Evolutionary conservation across 129 eudicot genomes (phyloP), one percentile per base, ranked within the genome.

Genomic region (Flaveria ramosissima): DNA sequence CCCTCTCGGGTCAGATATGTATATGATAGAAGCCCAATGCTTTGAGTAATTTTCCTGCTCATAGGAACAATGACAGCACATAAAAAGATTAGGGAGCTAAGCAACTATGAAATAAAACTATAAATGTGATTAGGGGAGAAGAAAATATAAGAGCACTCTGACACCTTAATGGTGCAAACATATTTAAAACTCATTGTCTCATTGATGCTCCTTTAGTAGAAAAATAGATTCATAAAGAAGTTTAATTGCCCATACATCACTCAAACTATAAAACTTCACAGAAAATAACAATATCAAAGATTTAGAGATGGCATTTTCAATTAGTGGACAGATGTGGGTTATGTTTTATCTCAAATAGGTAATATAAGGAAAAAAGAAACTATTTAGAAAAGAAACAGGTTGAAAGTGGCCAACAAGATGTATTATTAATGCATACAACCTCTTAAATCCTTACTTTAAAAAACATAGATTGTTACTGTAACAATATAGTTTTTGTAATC

Each of bases 1-100:
- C 96, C 83, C 50, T 86, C 79, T 79, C 83, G 88, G 51, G 84
- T 88, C 82, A 93, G 70, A 84, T 80, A 93, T 71, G 98, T 93
- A 80, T 86, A 93, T 32, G 97, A 93, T 32, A 93, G 82, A 71
- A 93, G 97, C 47, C 97, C 98, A 65, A 90, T 72, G 83, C 98
- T 93, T 73, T 90, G 98, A 36, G 91, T 87, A 55, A 70, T 41
- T 61, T 43, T 91, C 84, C 98, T 93, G 89, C 16, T 67, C 65
- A 79, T 15, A 77, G 62, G 15, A 77, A 72, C 72, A 72, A 50
- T 21, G n/a, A 71, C 23, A 64, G 20, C 19, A 60, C 27, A 53
- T 24, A 74, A 59, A 23, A 80, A 47, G 20, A 65, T 19, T 21
- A 14, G 27, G 13, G 7, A 66, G 36, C n/a, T 41, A 51, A 48